Percentiles rank a stretch among this genome's conserved stretches.
Evolutionary conservation across 768 basidiomycete genomes (phyloP).

Genomic region (Lactarius deliciosus): DNA sequence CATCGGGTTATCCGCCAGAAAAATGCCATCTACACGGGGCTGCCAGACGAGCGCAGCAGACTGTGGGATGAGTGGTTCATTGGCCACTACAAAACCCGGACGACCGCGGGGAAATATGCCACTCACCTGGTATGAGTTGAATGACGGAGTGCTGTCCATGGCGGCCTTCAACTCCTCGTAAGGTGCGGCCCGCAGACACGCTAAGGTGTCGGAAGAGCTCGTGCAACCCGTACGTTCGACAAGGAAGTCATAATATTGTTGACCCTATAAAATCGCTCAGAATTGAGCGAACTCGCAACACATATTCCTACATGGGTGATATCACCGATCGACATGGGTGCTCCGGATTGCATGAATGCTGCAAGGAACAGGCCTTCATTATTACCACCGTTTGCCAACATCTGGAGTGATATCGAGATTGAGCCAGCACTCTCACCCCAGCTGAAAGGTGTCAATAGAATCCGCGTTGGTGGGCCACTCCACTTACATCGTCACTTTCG

Average conservation of each 20-base stretch:
- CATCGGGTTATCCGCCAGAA: constrained; percentile 38
- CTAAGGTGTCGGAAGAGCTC: constrained; percentile 39
- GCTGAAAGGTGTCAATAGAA: constrained; percentile 30
- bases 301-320: constrained; percentile 38
- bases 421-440: constrained; percentile 57
- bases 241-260: constrained; percentile 43
- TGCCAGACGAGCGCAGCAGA: constrained; percentile 38
- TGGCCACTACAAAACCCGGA: not conserved
- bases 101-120: not conserved
- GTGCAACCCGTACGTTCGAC: constrained; percentile 41
- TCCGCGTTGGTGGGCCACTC: constrained; percentile 9
- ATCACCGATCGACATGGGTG: constrained; percentile 36
- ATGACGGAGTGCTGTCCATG: constrained; percentile 34
- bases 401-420: constrained; percentile 44
- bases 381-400: constrained; percentile 43
- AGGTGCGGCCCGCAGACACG: constrained; percentile 43
- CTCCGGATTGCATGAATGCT: constrained; percentile 47
- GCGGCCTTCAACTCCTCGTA: constrained; percentile 36
- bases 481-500: constrained; percentile 56
- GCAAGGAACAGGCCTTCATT: constrained; percentile 41
- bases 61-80: not conserved
- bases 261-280: constrained; percentile 28
- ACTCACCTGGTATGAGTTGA: constrained; percentile 36
- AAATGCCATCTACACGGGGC: constrained; percentile 42
- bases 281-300: constrained; percentile 7